A percentile compares a stretch with the other conserved stretches of the same genome.
Evolutionary conservation across 2,329 filamentous ascomycete species (phyloP).

Genomic region (Phaeomoniella chlamydospora): DNA sequence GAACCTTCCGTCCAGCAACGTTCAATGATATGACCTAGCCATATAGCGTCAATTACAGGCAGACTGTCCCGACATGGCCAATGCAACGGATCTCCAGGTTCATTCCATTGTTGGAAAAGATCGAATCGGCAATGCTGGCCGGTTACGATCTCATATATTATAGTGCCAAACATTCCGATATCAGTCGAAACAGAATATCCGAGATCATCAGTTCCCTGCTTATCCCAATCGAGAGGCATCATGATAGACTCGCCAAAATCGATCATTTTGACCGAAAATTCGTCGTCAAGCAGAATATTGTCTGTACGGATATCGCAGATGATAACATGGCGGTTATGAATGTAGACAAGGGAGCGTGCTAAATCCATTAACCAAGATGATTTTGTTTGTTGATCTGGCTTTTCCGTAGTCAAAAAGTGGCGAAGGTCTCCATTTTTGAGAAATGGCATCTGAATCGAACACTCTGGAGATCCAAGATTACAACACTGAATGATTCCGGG

Average conservation of each 20-base stretch:
- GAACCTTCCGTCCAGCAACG: constrained; percentile 13
- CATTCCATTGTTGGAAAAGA: constrained; percentile 9
- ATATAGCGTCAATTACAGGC: constrained; percentile 12
- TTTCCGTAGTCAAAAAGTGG: constrained; percentile 4
- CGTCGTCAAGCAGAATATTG: constrained; percentile 8
- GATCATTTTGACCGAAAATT: constrained; percentile 14
- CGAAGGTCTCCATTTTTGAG: constrained; percentile 12
- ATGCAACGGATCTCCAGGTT: constrained; percentile 4
- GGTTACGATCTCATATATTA: constrained; percentile 17
- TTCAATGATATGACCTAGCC: constrained; percentile 14
- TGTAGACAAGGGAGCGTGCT: constrained; percentile 5
- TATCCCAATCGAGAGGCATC: constrained; percentile 11
- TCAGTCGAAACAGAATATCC: constrained; percentile 15
- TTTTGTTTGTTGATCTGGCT: constrained; percentile 2
- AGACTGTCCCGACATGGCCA: constrained; percentile 12
- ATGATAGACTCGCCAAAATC: constrained; percentile 15
- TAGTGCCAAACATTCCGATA: constrained; percentile 15
- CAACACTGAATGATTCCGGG: constrained; percentile 5
- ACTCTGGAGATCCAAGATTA: constrained; percentile 3
- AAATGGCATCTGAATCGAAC: constrained; percentile 5
- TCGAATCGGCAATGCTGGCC: constrained; percentile 12
- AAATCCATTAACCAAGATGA: constrained; percentile 7
- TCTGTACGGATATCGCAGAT: constrained; percentile 7
- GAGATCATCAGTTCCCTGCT: constrained; percentile 14
- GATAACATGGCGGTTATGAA: constrained; percentile 7